Evolutionary conservation across 2,329 filamentous ascomycete species (phyloP).

Genomic region (Diaporthe caulivora): DNA sequence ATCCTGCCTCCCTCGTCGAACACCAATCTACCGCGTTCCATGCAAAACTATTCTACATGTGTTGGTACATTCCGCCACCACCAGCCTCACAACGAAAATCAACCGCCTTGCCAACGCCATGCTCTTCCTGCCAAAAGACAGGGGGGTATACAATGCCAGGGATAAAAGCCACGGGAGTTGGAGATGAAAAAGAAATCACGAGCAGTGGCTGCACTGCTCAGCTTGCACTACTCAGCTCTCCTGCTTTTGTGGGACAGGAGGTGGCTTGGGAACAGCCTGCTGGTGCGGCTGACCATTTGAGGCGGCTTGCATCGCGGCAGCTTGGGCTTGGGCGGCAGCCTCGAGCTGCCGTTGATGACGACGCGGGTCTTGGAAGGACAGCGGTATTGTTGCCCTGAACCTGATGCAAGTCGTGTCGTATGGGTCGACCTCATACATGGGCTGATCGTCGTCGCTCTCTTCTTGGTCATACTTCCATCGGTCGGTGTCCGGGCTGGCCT

Average conservation of each 20-base stretch:
- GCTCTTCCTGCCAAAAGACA: slow-evolving; percentile 34
- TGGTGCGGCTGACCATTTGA: slow-evolving; percentile 40
- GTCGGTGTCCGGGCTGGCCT: slow-evolving; percentile 65
- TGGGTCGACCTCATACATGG: slow-evolving; percentile 82
- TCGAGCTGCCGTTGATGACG: slow-evolving; percentile 54
- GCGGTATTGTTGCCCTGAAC: slow-evolving; percentile 70
- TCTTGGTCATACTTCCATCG: slow-evolving; percentile 91
- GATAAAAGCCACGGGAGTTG: slow-evolving; percentile 21
- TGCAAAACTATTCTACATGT: slow-evolving; percentile 29
- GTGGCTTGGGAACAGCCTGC: slow-evolving; percentile 38
- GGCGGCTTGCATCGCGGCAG: slow-evolving; percentile 38
- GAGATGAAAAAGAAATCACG: slow-evolving; percentile 11
- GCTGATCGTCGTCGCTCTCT: slow-evolving; percentile 83
- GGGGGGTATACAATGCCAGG: slow-evolving; percentile 36
- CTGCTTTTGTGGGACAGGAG: slow-evolving; percentile 38
- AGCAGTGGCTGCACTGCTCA: not conserved
- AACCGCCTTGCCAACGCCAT: slow-evolving; percentile 37
- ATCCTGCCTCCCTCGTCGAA: not conserved
- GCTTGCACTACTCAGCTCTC: slow-evolving; percentile 8
- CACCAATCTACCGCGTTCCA: slow-evolving; percentile 13
- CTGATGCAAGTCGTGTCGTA: slow-evolving; percentile 70
- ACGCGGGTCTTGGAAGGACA: slow-evolving; percentile 49
- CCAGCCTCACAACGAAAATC: slow-evolving; percentile 14
- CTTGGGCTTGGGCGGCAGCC: slow-evolving; percentile 45
- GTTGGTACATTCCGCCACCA: slow-evolving; percentile 18